Evolutionary conservation across 345 rosid genomes (phyloP).

Genomic region (Garcia nutans): DNA sequence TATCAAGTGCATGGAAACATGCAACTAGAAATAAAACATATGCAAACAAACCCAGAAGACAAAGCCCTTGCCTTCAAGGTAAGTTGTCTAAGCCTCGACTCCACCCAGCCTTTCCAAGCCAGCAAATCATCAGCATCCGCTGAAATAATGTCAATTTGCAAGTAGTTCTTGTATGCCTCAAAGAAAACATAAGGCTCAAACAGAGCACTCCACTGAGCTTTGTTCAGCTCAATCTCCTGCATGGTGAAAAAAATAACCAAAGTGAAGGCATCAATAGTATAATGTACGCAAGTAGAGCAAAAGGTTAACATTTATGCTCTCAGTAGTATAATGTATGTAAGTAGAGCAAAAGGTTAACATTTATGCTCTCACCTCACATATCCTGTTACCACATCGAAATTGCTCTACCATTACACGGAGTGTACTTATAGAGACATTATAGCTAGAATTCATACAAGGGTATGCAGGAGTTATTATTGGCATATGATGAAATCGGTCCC

Average conservation of each 20-base stretch:
- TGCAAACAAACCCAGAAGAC: conserved; percentile 2
- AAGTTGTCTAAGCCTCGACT: conserved; percentile 70
- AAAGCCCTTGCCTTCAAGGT: conserved; percentile 53
- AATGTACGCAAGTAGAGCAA: conserved; percentile 1
- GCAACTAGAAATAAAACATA: conserved; percentile 7
- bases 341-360: background rate
- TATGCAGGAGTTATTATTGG: conserved; percentile 83
- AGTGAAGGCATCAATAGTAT: conserved; percentile 10
- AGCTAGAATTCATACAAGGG: conserved; percentile 83
- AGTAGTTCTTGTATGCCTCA: conserved; percentile 69
- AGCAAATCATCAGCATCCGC: conserved; percentile 56
- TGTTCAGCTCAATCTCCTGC: conserved; percentile 65
- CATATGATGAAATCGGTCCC: conserved; percentile 66
- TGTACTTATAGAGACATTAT: conserved; percentile 72
- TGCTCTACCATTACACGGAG: conserved; percentile 72
- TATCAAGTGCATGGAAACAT: background rate
- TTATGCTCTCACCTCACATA: conserved; percentile 47
- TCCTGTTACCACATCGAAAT: conserved; percentile 56
- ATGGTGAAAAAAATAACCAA: conserved; percentile 4
- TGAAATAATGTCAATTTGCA: conserved; percentile 65
- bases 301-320: conserved; percentile 7
- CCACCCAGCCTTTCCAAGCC: conserved; percentile 83
- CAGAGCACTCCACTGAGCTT: conserved; percentile 57
- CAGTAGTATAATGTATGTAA: conserved; percentile 6
- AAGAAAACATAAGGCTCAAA: conserved; percentile 67